Evolutionary conservation across 192 early-diverging fungal species (phyloP).

Genomic region (Coemansia sp.): DNA sequence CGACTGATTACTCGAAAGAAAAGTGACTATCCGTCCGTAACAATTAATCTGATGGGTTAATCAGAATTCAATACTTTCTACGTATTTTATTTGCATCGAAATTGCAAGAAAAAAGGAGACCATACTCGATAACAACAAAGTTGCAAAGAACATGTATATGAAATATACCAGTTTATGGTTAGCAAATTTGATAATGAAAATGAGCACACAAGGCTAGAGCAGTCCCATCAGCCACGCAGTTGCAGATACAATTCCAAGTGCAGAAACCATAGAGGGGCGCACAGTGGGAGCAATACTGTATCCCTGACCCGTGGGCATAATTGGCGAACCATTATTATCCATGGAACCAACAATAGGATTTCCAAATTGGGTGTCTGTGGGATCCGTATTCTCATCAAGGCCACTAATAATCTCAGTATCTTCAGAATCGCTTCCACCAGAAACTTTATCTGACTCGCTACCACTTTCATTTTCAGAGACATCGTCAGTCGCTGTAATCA

Average conservation of each 20-base stretch:
- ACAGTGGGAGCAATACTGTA: conserved; percentile 21
- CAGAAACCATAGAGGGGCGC: background rate
- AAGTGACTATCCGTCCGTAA: too few species aligned
- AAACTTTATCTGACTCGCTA: background rate
- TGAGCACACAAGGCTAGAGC: background rate
- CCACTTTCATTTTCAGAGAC: background rate
- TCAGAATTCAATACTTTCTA: too few species aligned
- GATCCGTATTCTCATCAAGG: conserved; percentile 8
- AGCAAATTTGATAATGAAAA: too few species aligned
- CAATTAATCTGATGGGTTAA: too few species aligned
- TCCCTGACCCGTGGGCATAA: conserved; percentile 35
- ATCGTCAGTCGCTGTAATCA: background rate
- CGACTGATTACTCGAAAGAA: too few species aligned
- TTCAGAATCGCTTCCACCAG: background rate
- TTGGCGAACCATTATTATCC: conserved; percentile 20
- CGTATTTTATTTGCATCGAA: too few species aligned
- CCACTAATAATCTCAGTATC: conserved; percentile 4
- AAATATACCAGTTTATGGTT: too few species aligned
- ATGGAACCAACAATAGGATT: conserved; percentile 41
- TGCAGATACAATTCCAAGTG: background rate
- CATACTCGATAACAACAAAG: too few species aligned
- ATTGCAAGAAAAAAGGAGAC: too few species aligned
- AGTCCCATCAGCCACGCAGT: background rate
- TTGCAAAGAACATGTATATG: too few species aligned
- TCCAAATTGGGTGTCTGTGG: conserved; percentile 22